Evolutionary conservation across 1,284 basidiomycete species (phyloP), one percentile per base, ranked within the genome.

Genomic region (Fomitopsis palustris): DNA sequence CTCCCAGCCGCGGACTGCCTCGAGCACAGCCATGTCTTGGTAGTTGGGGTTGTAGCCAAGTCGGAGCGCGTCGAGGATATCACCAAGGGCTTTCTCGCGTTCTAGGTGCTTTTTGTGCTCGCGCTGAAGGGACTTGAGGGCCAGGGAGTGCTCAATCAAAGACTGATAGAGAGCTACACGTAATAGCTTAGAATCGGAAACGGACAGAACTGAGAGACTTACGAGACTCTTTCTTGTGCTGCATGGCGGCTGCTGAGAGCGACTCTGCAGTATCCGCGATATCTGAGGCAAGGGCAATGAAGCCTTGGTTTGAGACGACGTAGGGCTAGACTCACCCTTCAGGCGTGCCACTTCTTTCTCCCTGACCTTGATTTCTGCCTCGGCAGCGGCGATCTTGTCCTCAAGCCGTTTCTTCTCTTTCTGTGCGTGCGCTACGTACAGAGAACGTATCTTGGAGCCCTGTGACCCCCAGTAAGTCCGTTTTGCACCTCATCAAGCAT

Each of bases 21-120:
- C 95, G 43, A 98, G 86, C 60, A 98, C 96, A 9, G 94, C 96
- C 96, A 99, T 98, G 71, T 99, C 96, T 73, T 96, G 93, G 73
- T 98, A 98, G 75, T 99, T 99, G 23, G 96, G 96, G 74, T 99
- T 99, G 78, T 98, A 98, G 0, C 90, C 89, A 9, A 84, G 83
- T 12, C 92, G 85, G 3, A 99, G 83, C 38, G 88, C 81, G 59
- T 88, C 84, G 16, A 99, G 82, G 55, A 98, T 90, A n/a, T 87
- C 83, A n/a, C 89, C 88, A 2, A 99, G 83, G 27, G 85, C 81
- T 61, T 85, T 82, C 66, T 96, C 84, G 62, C 91, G 89, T 59
- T 87, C 82, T 27, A 91, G 75, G 58, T 93, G 86, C 61, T 86
- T 85, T 54, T 86, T 77, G 67, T 94, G 81, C 66, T 92, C 86